Conservation (phyloP, 495 filamentous ascomycete species). For the Aspergillus conjunctus region DNA sequence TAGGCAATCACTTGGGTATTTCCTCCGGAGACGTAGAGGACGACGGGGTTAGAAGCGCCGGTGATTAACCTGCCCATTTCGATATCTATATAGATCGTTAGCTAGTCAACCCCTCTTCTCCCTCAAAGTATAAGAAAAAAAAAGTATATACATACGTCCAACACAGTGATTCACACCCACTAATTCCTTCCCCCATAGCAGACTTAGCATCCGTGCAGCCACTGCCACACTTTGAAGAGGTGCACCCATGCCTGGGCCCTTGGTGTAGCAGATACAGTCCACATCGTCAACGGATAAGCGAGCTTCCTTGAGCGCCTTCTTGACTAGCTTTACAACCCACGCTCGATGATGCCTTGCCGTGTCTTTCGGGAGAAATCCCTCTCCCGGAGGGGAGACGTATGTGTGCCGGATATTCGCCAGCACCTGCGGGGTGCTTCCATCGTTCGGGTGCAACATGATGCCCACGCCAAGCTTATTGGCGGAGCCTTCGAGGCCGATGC, state of each 20-base stretch:
- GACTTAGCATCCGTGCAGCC: slow-evolving; percentile 75
- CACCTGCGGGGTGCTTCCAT: slow-evolving; percentile 64
- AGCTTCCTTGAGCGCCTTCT: slow-evolving; percentile 72
- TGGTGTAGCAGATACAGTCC: slow-evolving; percentile 92
- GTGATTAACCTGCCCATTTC: slow-evolving; percentile 98
- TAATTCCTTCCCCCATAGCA: slow-evolving; percentile 85
- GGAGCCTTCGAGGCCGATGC: slow-evolving; percentile 92
- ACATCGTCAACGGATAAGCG: slow-evolving; percentile 64
- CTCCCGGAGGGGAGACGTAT: slow-evolving; percentile 85
- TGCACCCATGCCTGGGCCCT: slow-evolving; percentile 94
- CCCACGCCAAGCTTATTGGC: slow-evolving; percentile 98
- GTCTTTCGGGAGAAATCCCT: slow-evolving; percentile 95
- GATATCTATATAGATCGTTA: slow-evolving; percentile 58
- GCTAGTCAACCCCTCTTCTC: too few relatives aligned
- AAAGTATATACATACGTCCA: slow-evolving; percentile 62
- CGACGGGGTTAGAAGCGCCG: slow-evolving; percentile 86
- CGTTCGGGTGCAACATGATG: slow-evolving; percentile 77
- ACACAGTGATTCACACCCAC: slow-evolving; percentile 98
- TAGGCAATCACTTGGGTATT: slow-evolving; percentile 99
- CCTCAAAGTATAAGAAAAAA: neutral
- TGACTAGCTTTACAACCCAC: slow-evolving; percentile 80
- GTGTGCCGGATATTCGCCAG: slow-evolving; percentile 96
- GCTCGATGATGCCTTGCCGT: slow-evolving; percentile 88
- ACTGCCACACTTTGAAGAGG: slow-evolving; percentile 88
- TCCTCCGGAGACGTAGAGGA: slow-evolving; percentile 93